Percentiles rank a stretch among this genome's conserved stretches.
These are phyloP conservation scores for Epichloe gansuensis DNA, from an alignment of 2,329 filamentous ascomycete genomes.

Conservation along the genomic window DNA sequence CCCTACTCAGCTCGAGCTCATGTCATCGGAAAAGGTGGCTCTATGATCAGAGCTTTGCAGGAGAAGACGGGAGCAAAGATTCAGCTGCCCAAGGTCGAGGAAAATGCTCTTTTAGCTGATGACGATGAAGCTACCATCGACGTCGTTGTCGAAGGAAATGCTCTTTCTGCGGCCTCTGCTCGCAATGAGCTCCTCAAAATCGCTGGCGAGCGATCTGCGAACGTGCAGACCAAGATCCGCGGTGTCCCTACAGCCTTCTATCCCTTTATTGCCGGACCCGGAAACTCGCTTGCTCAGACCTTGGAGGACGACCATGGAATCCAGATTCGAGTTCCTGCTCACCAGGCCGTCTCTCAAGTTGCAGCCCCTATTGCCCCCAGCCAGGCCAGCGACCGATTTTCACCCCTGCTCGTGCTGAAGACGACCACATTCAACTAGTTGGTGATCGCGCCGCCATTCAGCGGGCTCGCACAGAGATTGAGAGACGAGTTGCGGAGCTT, in stretches of 20 bases:
- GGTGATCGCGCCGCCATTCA: conserved; percentile 78
- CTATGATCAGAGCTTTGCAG: conserved; percentile 81
- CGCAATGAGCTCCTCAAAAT: conserved; percentile 77
- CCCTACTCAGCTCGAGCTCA: conserved; percentile 74
- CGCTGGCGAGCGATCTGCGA: conserved; percentile 73
- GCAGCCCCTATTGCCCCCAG: conserved; percentile 51
- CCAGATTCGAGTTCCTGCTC: conserved; percentile 70
- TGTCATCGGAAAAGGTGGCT: conserved; percentile 86
- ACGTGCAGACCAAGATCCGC: conserved; percentile 68
- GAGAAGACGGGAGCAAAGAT: conserved; percentile 83
- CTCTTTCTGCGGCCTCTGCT: conserved; percentile 74
- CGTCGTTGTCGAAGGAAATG: conserved; percentile 82
- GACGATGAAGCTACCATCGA: conserved; percentile 79
- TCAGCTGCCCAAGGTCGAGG: conserved; percentile 74
- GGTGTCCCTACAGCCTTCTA: conserved; percentile 86
- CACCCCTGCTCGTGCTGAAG: conserved; percentile 49
- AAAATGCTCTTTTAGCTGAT: conserved; percentile 42
- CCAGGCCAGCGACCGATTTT: conserved; percentile 60
- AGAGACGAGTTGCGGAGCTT: conserved; percentile 65
- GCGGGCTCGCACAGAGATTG: conserved; percentile 67
- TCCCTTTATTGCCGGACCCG: conserved; percentile 79
- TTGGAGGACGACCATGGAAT: conserved; percentile 70
- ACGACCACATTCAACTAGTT: conserved; percentile 71
- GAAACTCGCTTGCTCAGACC: conserved; percentile 53
- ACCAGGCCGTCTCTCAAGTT: conserved; percentile 62